Evolutionary conservation across 176 grass and related monocot genomes (phyloP).

Genomic region (Triticum dicoccoides): DNA sequence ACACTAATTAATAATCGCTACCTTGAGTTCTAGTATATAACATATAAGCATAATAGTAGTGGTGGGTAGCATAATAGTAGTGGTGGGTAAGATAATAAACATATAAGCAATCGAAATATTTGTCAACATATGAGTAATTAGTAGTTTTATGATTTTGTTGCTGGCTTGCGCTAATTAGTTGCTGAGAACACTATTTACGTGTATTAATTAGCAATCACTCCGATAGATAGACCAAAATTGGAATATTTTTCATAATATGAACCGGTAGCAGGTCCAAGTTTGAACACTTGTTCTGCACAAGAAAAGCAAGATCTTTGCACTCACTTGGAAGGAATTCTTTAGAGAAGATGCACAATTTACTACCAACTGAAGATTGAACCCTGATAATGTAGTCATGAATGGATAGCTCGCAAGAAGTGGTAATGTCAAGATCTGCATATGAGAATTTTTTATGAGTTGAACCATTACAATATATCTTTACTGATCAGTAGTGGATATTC

Average conservation of each 20-base stretch:
- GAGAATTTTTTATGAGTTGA: conserved; percentile 21
- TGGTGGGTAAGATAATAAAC: background rate
- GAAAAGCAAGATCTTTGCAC: conserved; percentile 14
- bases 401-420: conserved; percentile 73
- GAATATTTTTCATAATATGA: background rate
- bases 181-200: background rate
- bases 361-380: conserved; percentile 47
- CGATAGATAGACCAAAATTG: background rate
- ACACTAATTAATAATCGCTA: background rate
- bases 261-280: background rate
- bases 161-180: background rate
- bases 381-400: conserved; percentile 70
- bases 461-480: background rate
- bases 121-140: background rate
- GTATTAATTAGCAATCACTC: background rate
- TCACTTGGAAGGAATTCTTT: conserved; percentile 67
- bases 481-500: background rate
- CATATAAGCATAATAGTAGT: background rate
- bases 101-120: background rate
- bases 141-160: background rate
- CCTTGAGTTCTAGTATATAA: conserved; percentile 1
- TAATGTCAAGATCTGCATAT: conserved; percentile 64
- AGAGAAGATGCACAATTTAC: conserved; percentile 73
- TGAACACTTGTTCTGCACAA: background rate
- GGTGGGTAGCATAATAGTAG: background rate